These are phyloP conservation scores for Populus ilicifolia DNA, from an alignment of 345 rosid genomes.

Conservation along the genomic window DNA sequence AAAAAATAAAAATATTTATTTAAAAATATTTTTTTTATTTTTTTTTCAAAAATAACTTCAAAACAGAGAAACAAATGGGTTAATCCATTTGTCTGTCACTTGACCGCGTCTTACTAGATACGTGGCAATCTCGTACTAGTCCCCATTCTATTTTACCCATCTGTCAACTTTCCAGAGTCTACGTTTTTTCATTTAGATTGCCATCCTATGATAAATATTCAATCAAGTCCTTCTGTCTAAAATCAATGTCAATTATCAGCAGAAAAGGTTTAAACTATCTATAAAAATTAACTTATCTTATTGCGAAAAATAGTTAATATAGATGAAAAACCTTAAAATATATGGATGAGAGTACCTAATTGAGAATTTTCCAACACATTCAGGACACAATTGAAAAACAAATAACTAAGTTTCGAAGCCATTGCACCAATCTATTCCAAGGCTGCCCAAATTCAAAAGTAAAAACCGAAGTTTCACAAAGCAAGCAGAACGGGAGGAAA, in stretches of 20 bases:
- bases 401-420: not conserved
- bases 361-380: not conserved
- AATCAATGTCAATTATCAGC: not conserved
- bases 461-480: not conserved
- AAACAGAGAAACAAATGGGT: too few species aligned
- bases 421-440: too few species aligned
- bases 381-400: not conserved
- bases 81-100: too few species aligned
- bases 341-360: not conserved
- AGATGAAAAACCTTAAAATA: not conserved
- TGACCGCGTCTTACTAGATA: too few species aligned
- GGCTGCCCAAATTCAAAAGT: not conserved
- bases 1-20: too few species aligned
- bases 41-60: too few species aligned
- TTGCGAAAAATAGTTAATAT: too few species aligned
- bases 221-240: not conserved
- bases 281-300: too few species aligned
- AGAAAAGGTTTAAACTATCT: not conserved
- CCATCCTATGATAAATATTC: not conserved
- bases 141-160: not conserved
- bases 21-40: too few species aligned
- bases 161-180: not conserved
- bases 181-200: not conserved
- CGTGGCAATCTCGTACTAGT: not conserved
- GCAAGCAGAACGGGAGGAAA: not conserved